A percentile compares a stretch with the other conserved stretches of the same genome.
These are phyloP conservation scores for Bolboschoenoplectus hybrid DNA, from an alignment of 202 grass and related monocot species.

Conservation along the genomic window DNA sequence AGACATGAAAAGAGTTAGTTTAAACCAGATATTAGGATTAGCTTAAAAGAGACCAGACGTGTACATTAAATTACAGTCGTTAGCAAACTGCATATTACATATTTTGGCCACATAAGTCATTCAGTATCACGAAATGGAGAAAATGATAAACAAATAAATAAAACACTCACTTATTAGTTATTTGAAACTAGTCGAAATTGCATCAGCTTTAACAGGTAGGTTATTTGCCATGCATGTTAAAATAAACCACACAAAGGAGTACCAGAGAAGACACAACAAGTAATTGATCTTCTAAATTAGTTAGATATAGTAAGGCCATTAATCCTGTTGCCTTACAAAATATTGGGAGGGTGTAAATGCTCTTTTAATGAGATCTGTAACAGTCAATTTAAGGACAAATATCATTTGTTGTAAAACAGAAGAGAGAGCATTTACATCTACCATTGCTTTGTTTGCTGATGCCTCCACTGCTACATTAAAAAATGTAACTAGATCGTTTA, in stretches of 20 bases:
- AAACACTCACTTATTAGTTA: not conserved
- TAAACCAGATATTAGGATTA: no score
- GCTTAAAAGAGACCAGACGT: no score
- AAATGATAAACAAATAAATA: no score
- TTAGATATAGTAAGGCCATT: slow-evolving; percentile 25
- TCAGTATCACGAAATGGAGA: no score
- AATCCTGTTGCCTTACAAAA: not conserved
- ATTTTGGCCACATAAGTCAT: no score
- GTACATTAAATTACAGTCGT: no score
- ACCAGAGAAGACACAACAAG: not conserved
- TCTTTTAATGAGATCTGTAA: slow-evolving; percentile 40
- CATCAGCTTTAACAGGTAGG: slow-evolving; percentile 16
- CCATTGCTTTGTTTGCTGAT: slow-evolving; percentile 63
- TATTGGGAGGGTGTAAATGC: slow-evolving; percentile 36
- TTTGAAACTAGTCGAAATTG: not conserved
- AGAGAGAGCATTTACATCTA: slow-evolving; percentile 58
- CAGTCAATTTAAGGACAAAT: slow-evolving; percentile 58
- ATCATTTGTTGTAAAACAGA: slow-evolving; percentile 58
- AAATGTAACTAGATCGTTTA: slow-evolving; percentile 48
- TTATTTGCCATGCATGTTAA: slow-evolving; percentile 36
- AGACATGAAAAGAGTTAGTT: no score
- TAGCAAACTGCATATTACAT: no score
- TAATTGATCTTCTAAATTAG: slow-evolving; percentile 42
- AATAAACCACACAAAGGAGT: not conserved
- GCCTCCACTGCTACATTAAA: slow-evolving; percentile 32